A percentile compares a stretch with the other conserved stretches of the same genome.
Evolutionary conservation across 2,329 filamentous ascomycete genomes (phyloP).

Genomic region (Colletotrichum siamense): DNA sequence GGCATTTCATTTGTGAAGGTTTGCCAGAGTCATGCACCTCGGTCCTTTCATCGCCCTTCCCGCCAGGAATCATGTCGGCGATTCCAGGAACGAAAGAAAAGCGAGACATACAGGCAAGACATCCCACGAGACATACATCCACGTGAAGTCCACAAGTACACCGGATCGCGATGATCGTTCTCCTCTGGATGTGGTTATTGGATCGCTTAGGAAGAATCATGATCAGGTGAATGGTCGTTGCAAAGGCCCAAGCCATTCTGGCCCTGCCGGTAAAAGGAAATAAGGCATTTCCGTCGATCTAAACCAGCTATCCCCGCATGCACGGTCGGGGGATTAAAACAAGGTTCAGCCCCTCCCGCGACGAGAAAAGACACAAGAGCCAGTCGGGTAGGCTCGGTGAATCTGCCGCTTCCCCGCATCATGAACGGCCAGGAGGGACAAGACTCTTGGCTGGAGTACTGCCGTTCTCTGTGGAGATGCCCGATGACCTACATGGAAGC

Average conservation of each 20-base stretch:
- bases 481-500: background rate
- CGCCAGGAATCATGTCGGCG: background rate
- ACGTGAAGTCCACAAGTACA: background rate
- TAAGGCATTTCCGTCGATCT: constrained; percentile 1
- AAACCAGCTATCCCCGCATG: constrained; percentile 7
- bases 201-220: background rate
- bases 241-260: background rate
- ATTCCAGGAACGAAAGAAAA: background rate
- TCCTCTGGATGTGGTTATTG: background rate
- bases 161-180: background rate
- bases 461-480: background rate
- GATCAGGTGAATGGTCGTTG: background rate
- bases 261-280: background rate
- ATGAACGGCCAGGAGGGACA: background rate
- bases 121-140: background rate
- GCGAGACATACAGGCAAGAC: background rate
- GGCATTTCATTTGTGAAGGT: background rate
- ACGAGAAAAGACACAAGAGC: background rate
- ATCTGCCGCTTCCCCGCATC: background rate
- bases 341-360: constrained; percentile 21
- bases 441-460: background rate
- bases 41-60: background rate
- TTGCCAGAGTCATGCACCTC: background rate
- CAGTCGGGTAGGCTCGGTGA: background rate
- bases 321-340: constrained; percentile 14